Conservation (phyloP, 306 rosid species). For the Citrullus amarus region DNA sequence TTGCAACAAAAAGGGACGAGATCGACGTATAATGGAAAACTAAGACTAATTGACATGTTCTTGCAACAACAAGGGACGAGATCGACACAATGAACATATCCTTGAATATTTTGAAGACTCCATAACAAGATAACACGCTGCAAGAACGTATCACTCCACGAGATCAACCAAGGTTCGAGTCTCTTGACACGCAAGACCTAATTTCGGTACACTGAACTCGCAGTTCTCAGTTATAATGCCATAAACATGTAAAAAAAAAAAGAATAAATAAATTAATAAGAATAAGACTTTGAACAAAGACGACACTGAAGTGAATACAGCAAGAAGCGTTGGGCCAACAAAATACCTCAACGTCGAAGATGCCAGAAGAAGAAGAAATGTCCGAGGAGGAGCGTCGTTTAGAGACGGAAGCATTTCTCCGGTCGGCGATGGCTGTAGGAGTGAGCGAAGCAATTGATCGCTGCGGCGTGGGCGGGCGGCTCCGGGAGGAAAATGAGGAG, state of each 20-base stretch:
- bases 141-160: neutral
- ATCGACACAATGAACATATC: neutral
- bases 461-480: slow-evolving; percentile 14
- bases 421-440: slow-evolving; percentile 19
- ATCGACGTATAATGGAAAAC: too few species aligned
- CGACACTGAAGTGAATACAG: neutral
- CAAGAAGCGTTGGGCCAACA: neutral
- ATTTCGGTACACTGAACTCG: neutral
- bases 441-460: slow-evolving; percentile 17
- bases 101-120: neutral
- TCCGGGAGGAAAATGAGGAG: slow-evolving; percentile 23
- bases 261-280: too few species aligned
- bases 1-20: too few species aligned
- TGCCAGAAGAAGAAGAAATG: neutral
- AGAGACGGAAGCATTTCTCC: slow-evolving; percentile 15
- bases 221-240: neutral
- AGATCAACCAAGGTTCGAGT: neutral
- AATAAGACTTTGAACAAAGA: neutral
- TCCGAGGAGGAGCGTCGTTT: slow-evolving; percentile 15
- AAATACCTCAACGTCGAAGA: slow-evolving; percentile 16
- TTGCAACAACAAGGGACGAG: neutral
- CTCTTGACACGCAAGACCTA: neutral
- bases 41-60: neutral
- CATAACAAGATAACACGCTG: neutral
- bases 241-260: neutral